phyloP scores from a whole-genome alignment of 140 eudicot species.

The Erigeron philadelphicus region DNA sequence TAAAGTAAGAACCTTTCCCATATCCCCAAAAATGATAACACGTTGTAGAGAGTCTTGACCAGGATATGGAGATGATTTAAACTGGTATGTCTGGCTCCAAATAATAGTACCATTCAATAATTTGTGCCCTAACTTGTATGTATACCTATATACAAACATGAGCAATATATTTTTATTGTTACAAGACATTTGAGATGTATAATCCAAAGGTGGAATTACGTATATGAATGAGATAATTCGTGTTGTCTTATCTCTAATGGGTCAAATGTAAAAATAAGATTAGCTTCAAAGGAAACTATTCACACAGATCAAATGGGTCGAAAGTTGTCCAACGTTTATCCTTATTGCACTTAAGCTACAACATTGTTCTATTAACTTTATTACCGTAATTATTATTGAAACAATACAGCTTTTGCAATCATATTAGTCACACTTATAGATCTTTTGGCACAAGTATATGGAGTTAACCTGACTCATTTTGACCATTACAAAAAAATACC shows the following conservation, averaged over 20 bases:
- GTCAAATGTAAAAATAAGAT: too few species aligned
- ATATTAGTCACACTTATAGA: too few species aligned
- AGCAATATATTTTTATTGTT: background rate
- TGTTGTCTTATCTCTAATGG: too few species aligned
- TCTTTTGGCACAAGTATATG: too few species aligned
- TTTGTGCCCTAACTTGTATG: constrained; percentile 56
- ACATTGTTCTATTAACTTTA: too few species aligned
- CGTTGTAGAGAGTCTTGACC: constrained; percentile 60
- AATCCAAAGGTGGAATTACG: background rate
- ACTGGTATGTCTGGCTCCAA: constrained; percentile 43
- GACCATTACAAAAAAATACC: too few species aligned
- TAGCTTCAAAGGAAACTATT: too few species aligned
- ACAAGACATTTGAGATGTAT: background rate
- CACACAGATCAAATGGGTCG: background rate
- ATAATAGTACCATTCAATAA: constrained; percentile 42
- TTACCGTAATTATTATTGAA: too few species aligned
- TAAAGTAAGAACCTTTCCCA: constrained; percentile 52
- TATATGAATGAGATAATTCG: background rate
- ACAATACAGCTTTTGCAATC: too few species aligned
- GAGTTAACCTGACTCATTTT: too few species aligned
- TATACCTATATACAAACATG: constrained; percentile 41
- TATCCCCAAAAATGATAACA: constrained; percentile 57
- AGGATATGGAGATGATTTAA: constrained; percentile 55
- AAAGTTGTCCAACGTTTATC: too few species aligned
- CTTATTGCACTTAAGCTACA: too few species aligned